Evolutionary conservation across 441 rosid genomes (phyloP).

Genomic region (Cnidoscolus chayamansa): DNA sequence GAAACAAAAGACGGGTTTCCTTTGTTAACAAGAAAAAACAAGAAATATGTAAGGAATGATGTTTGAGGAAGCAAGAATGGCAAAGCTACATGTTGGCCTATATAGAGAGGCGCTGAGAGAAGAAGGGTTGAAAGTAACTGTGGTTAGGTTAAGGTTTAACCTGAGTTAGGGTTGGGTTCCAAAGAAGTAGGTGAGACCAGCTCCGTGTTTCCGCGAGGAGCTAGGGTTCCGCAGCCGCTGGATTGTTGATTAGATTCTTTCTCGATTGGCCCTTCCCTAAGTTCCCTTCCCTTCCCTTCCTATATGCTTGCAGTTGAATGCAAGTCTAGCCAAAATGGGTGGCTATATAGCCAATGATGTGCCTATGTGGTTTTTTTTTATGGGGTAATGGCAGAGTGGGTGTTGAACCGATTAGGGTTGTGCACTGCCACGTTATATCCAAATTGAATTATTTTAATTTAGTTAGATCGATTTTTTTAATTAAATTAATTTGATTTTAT

Average conservation of each 20-base stretch:
- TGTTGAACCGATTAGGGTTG: too few relatives aligned
- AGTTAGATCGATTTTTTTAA: too few relatives aligned
- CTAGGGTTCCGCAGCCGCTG: constrained; percentile 37
- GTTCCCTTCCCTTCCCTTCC: not conserved
- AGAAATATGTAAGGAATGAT: constrained; percentile 11
- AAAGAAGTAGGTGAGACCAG: constrained; percentile 48
- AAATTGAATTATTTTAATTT: too few relatives aligned
- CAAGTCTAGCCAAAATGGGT: too few relatives aligned
- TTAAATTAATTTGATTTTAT: too few relatives aligned
- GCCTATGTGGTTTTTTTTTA: too few relatives aligned
- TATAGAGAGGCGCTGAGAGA: constrained; percentile 16
- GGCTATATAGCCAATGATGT: too few relatives aligned
- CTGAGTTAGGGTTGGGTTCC: constrained; percentile 36
- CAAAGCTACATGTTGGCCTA: not conserved
- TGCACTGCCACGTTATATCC: too few relatives aligned
- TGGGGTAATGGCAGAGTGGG: too few relatives aligned
- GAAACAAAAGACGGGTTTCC: constrained; percentile 7
- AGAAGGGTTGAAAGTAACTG: constrained; percentile 17
- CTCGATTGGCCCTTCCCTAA: not conserved
- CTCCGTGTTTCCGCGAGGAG: constrained; percentile 62
- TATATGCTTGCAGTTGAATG: not conserved
- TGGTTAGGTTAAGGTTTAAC: not conserved
- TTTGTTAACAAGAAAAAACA: constrained; percentile 22
- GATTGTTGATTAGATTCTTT: constrained; percentile 15
- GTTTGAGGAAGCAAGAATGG: not conserved